phyloP scores from a whole-genome alignment of 1,139 yeast species.

The Pichia sp. region DNA sequence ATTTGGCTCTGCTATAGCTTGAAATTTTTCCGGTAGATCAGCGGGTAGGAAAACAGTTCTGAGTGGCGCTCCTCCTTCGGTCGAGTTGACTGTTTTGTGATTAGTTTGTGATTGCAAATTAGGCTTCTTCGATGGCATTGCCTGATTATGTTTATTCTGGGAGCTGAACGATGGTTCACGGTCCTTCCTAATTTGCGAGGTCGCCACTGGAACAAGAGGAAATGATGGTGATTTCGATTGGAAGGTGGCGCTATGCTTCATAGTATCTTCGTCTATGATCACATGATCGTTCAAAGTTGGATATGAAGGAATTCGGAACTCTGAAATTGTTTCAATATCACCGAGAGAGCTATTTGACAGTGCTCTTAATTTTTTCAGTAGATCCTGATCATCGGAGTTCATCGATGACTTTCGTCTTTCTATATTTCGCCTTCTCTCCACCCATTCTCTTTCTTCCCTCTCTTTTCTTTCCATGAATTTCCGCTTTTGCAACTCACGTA shows the following conservation, averaged over 20 bases:
- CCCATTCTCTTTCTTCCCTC: slow-evolving; percentile 5
- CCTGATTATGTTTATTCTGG: not conserved
- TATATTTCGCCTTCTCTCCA: slow-evolving; percentile 5
- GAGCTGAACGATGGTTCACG: slow-evolving; percentile 1
- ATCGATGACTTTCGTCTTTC: slow-evolving; percentile 13
- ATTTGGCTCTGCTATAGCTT: slow-evolving; percentile 38
- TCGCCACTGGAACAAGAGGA: not conserved
- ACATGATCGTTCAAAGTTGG: slow-evolving; percentile 14
- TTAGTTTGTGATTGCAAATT: too few relatives aligned
- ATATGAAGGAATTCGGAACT: slow-evolving; percentile 5
- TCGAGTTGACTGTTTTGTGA: slow-evolving; percentile 35
- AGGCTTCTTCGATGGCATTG: too few relatives aligned
- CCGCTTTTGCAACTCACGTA: slow-evolving; percentile 19
- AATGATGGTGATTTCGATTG: not conserved
- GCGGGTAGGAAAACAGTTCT: slow-evolving; percentile 44
- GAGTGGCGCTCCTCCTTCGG: slow-evolving; percentile 48
- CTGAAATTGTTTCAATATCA: not conserved
- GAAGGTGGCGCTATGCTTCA: not conserved
- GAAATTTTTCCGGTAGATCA: slow-evolving; percentile 34
- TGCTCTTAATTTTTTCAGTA: slow-evolving; percentile 18
- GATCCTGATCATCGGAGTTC: slow-evolving; percentile 14
- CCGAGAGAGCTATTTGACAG: slow-evolving; percentile 16
- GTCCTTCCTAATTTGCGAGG: not conserved
- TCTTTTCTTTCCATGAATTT: slow-evolving; percentile 10
- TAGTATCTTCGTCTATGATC: slow-evolving; percentile 12